These are phyloP conservation scores for Rutstroemia sydowiana DNA, from an alignment of 2,329 filamentous ascomycete genomes.

Conservation along the genomic window DNA sequence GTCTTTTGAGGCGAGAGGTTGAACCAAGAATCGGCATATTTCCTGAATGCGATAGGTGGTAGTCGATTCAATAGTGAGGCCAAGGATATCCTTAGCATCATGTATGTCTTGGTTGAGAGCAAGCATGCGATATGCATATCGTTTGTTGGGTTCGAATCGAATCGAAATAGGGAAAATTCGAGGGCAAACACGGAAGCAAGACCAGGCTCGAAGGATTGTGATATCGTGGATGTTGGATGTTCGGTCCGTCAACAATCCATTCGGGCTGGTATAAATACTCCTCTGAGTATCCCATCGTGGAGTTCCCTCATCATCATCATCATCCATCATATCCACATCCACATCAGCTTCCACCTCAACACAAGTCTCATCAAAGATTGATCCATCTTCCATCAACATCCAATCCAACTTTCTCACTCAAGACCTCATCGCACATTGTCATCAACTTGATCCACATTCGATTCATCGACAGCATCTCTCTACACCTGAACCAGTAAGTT, in stretches of 20 bases:
- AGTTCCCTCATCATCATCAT: constrained; percentile 16
- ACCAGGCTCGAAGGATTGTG: constrained; percentile 10
- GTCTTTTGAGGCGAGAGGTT: constrained; percentile 17
- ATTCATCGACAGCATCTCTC: constrained; percentile 3
- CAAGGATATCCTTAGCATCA: constrained; percentile 10
- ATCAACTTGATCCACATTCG: not conserved
- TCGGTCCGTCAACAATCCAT: constrained; percentile 3
- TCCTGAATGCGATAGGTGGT: constrained; percentile 10
- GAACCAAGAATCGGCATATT: constrained; percentile 6
- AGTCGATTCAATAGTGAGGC: not conserved
- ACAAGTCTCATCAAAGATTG: constrained; percentile 18
- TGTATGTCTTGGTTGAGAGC: constrained; percentile 9
- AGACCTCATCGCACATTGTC: not conserved
- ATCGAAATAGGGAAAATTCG: constrained; percentile 10
- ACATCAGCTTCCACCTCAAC: not conserved
- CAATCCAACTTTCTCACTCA: constrained; percentile 1
- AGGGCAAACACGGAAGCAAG: constrained; percentile 3
- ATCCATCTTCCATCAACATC: constrained; percentile 11
- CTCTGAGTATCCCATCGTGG: constrained; percentile 10
- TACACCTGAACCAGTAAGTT: constrained; percentile 23
- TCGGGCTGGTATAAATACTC: constrained; percentile 23
- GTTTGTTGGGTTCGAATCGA: constrained; percentile 21
- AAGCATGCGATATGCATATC: constrained; percentile 22
- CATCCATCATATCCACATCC: constrained; percentile 15
- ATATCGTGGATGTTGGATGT: constrained; percentile 5